Conservation (phyloP, 108 stramenopile genomes). For the Aurantiochytrium sp. region DNA sequence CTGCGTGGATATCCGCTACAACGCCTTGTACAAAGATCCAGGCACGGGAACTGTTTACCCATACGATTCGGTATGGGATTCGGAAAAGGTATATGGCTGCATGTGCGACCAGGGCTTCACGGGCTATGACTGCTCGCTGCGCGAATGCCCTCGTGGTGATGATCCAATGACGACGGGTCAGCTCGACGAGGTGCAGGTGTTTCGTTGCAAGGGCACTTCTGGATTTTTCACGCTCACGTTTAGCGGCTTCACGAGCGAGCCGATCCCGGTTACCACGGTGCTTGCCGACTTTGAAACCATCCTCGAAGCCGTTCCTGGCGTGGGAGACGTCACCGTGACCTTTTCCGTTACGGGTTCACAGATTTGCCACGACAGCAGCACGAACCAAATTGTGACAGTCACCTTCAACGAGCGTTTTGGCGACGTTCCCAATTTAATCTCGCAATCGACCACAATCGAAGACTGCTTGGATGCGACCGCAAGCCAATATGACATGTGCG, state of each 20-base stretch:
- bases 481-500: background rate
- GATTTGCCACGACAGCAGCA: background rate
- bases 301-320: background rate
- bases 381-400: background rate
- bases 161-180: slow-evolving; percentile 42
- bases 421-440: background rate
- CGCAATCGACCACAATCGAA: background rate
- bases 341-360: background rate
- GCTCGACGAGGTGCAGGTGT: slow-evolving; percentile 37
- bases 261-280: background rate
- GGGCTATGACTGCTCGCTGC: slow-evolving; percentile 51
- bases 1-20: slow-evolving; percentile 60
- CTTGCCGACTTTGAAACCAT: background rate
- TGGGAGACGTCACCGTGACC: background rate
- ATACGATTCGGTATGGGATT: slow-evolving; percentile 42
- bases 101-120: slow-evolving; percentile 46
- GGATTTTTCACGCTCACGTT: slow-evolving; percentile 38
- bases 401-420: background rate
- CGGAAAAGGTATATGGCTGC: slow-evolving; percentile 47
- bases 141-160: slow-evolving; percentile 48
- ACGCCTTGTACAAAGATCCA: slow-evolving; percentile 34
- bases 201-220: slow-evolving; percentile 34
- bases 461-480: background rate
- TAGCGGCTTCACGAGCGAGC: slow-evolving; percentile 20
- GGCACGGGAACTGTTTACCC: background rate